These are phyloP conservation scores for Raphanus hybrid DNA, from an alignment of 441 rosid genomes.

Conservation along the genomic window DNA sequence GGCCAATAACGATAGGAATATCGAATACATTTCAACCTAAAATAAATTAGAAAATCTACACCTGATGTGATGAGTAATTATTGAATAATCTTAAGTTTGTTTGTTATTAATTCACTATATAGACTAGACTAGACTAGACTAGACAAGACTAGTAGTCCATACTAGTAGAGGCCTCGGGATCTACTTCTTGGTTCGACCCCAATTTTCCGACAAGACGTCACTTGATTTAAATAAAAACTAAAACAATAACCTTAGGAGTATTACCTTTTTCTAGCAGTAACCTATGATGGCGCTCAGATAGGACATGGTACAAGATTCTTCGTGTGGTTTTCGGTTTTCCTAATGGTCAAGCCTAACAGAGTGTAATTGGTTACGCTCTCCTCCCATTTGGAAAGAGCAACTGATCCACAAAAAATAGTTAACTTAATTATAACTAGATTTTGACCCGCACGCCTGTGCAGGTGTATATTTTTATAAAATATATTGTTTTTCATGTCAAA, in stretches of 20 bases:
- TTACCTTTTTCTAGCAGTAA: not conserved
- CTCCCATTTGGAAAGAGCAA: not conserved
- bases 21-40: conserved; percentile 1
- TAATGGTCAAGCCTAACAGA: not conserved
- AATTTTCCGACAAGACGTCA: conserved; percentile 34
- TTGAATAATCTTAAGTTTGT: conserved; percentile 9
- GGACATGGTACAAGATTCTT: not conserved
- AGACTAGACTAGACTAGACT: conserved; percentile 9
- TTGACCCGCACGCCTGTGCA: too few relatives aligned
- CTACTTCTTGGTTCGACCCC: conserved; percentile 24
- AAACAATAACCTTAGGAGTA: not conserved
- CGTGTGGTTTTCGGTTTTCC: not conserved
- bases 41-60: conserved; percentile 18
- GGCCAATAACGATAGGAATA: conserved; percentile 17
- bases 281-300: not conserved
- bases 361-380: too few relatives aligned
- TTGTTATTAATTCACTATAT: conserved; percentile 12
- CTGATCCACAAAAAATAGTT: not conserved
- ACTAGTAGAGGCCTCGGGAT: conserved; percentile 1
- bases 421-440: not conserved
- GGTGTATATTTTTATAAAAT: too few relatives aligned
- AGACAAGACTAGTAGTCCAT: not conserved
- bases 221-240: conserved; percentile 17
- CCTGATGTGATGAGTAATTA: conserved; percentile 24
- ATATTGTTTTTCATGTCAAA: too few relatives aligned